Conservation (phyloP, 2,329 filamentous ascomycete species). For the Colletotrichum shisoi region DNA sequence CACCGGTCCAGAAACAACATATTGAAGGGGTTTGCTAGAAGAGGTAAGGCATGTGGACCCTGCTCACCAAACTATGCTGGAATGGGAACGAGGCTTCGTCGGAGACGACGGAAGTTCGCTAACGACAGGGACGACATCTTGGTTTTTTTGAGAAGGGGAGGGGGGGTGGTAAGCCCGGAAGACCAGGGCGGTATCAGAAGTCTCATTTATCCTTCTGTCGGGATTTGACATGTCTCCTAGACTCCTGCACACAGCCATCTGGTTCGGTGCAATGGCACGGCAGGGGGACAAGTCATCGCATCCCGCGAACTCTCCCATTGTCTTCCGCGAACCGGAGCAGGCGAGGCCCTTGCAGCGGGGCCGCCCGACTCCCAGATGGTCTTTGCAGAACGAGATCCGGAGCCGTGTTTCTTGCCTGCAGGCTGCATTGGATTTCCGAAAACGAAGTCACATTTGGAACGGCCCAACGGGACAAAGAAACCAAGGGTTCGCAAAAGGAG, state of each 20-base stretch:
- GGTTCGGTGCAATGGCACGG: background rate
- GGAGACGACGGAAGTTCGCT: constrained; percentile 10
- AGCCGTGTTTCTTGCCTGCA: constrained; percentile 18
- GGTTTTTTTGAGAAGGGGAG: background rate
- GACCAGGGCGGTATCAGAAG: constrained; percentile 22
- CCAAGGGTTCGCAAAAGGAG: background rate
- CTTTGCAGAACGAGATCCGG: constrained; percentile 24
- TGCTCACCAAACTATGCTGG: background rate
- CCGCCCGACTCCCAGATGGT: constrained; percentile 13
- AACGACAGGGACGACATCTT: background rate
- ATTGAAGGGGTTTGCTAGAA: constrained; percentile 11
- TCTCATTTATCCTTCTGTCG: constrained; percentile 22
- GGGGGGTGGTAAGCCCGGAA: no score
- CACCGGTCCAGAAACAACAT: constrained; percentile 2
- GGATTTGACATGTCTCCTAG: constrained; percentile 29
- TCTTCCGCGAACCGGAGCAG: constrained; percentile 35
- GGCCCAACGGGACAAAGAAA: background rate
- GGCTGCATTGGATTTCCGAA: constrained; percentile 19
- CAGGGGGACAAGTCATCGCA: constrained; percentile 38
- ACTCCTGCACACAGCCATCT: constrained; percentile 9
- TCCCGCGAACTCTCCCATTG: constrained; percentile 35
- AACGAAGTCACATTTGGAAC: background rate
- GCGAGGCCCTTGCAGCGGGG: constrained; percentile 24
- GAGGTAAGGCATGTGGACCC: constrained; percentile 18
- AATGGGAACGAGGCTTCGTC: constrained; percentile 17